Evolutionary conservation across 2,329 filamentous ascomycete genomes (phyloP), one percentile per base, ranked within the genome.

Genomic region (Mariannaea sp.): DNA sequence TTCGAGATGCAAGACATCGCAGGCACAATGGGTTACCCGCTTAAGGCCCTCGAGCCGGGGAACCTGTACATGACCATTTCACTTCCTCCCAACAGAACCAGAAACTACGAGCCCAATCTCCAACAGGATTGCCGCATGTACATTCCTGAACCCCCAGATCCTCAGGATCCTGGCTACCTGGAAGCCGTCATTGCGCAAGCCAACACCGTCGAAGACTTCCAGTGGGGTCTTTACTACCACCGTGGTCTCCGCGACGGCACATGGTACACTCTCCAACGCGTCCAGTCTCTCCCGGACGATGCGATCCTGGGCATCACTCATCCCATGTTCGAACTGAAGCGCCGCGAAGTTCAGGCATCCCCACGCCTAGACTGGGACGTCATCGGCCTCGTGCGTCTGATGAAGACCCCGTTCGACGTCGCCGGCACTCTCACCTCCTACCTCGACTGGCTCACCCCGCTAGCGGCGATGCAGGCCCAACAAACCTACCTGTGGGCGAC

Each of bases 141-240:
- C 35, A 41, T 61, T 14, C 20, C 56, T 5, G 29, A 53, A 24
- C 20, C 50, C 30, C 14, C 45, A 46, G n/a, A 54, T 55, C 16
- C 26, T 9, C 10, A 24, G 49, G 6, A 52, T 54, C 17, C 44
- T 56, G 5, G 54, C 44, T n/a, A 53, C 47, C 4, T 57, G 35
- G 60, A 67, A 19, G 57, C 56, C 9, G 47, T 32, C 16, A 59
- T 58, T n/a, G 39, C 62, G 5, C 39, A 60, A 26, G 57, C 60
- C 17, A 44, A 55, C 16, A 62, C 52, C 4, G 56, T 55, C 5
- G 66, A 70, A 32, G 66, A 72, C 36, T 73, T 73, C 40, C 60
- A 64, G 57, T 73, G 71, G 71, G 71, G 69, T n/a, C 49, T 73
- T 40, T 73, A 73, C 57, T 70, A 64, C 55, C 67, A 73, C 45